Conservation (phyloP, 2,329 filamentous ascomycete genomes). For the Ophiognomonia clavigignenti-juglandacearum region DNA sequence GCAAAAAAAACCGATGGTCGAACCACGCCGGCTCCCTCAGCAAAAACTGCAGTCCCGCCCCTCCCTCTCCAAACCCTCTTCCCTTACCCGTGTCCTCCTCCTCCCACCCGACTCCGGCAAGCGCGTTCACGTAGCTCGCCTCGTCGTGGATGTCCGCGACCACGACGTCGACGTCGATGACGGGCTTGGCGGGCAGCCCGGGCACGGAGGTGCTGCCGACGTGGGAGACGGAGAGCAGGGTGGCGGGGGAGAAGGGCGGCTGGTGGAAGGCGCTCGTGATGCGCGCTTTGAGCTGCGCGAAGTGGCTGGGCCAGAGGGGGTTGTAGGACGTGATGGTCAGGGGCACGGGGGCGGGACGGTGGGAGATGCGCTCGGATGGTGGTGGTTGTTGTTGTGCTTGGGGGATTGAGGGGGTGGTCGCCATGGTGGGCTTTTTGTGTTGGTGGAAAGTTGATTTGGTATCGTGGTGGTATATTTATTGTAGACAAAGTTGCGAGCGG, state of each 20-base stretch:
- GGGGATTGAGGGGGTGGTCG: not conserved
- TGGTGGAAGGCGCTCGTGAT: not conserved
- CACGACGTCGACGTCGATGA: slow-evolving; percentile 10
- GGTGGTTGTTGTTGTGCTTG: not conserved
- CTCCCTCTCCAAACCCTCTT: not conserved
- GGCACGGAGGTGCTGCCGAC: slow-evolving; percentile 6
- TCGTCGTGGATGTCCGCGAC: slow-evolving; percentile 9
- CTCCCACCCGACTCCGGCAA: slow-evolving; percentile 7
- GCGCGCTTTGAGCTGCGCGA: not conserved
- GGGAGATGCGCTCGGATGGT: not conserved
- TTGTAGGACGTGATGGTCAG: slow-evolving; percentile 1
- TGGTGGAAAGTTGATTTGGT: no score
- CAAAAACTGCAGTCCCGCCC: slow-evolving; percentile 2
- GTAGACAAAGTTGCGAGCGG: no score
- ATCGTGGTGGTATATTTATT: no score
- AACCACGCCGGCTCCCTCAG: slow-evolving; percentile 3
- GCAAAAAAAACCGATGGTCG: slow-evolving; percentile 5
- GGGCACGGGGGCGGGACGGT: not conserved
- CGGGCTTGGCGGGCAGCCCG: slow-evolving; percentile 1
- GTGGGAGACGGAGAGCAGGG: slow-evolving; percentile 1
- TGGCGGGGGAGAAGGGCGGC: no score
- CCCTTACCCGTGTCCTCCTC: not conserved
- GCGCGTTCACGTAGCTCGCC: not conserved
- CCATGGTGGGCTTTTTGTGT: no score
- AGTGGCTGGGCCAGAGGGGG: not conserved